Evolutionary conservation across 1,139 yeast species (phyloP), one percentile per base, ranked within the genome.

Genomic region (Suhomyces coccinellae): DNA sequence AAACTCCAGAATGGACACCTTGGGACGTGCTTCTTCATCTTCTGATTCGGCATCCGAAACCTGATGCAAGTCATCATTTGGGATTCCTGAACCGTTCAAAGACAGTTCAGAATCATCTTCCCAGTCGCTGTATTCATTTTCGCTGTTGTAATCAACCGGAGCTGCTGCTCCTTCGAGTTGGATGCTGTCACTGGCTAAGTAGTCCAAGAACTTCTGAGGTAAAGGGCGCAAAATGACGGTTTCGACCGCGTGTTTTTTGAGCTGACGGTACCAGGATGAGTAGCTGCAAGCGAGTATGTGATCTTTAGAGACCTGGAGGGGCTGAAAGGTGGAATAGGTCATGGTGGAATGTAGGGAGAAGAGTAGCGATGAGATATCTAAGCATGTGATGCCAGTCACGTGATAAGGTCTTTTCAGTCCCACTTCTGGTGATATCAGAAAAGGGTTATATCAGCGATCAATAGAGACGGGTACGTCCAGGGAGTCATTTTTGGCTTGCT

Each of bases 111-210:
- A 40, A n/a, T 35, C 41, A 5, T 73, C 79, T 32, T 80, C 85
- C 87, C 91, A 85, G 54, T 84, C 91, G 49, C 87, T 79, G 55
- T 82, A 84, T 34, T 83, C 89, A 49, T 80, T 81, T 46, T 82
- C 85, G 43, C 83, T 82, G 46, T 68, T 71, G 8, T 52, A 52
- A 14, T 71, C 66, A 29, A 63, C 56, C 6, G 65, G 58, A 7
- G 65, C 71, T 33, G 67, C 68, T 8, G 70, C 69, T 15, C 68
- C 72, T 0, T 93, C 93, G 33, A 93, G 66, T 37, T 67, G 70
- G 38, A 93, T 87, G 16, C 95, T 93, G 53, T 93, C 99, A 34
- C 82, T 76, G 22, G 77, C 72, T 45, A 93, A 65, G 59, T 91
- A 93, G 10, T 80, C 78, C 2, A 90, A 62, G 58, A 93, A 93